A percentile compares a stretch with the other conserved stretches of the same genome.
Evolutionary conservation across 2,329 filamentous ascomycete genomes (phyloP).

Genomic region (Penicillium freii): DNA sequence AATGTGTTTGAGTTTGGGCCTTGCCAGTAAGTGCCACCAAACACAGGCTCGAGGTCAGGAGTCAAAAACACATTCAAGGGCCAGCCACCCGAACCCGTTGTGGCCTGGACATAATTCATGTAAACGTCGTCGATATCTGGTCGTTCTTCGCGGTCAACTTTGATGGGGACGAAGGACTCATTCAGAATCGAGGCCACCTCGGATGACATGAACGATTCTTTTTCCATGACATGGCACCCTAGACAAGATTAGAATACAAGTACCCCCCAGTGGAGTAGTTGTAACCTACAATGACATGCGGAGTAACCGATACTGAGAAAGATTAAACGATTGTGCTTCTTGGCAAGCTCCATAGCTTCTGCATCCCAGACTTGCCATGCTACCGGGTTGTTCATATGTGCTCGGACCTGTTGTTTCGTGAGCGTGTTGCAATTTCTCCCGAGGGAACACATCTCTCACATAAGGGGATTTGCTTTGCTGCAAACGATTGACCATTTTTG

Average conservation of each 20-base stretch:
- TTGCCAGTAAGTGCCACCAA: conserved; percentile 95
- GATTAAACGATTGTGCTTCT: conserved; percentile 78
- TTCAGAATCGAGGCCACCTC: conserved; percentile 82
- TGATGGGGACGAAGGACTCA: conserved; percentile 81
- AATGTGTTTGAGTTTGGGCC: conserved; percentile 63
- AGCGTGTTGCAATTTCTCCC: conserved; percentile 11
- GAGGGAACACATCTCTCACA: conserved; percentile 45
- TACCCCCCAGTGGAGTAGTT: too few relatives aligned
- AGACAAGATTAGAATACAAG: conserved; percentile 17
- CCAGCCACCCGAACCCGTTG: conserved; percentile 87
- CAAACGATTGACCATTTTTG: conserved; percentile 55
- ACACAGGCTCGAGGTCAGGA: conserved; percentile 86
- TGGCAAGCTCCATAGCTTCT: conserved; percentile 73
- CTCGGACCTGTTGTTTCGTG: conserved; percentile 55
- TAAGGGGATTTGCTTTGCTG: conserved; percentile 65
- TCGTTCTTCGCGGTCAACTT: conserved; percentile 89
- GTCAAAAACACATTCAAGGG: conserved; percentile 96
- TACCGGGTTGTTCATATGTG: conserved; percentile 76
- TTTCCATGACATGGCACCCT: conserved; percentile 88
- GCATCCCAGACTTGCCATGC: conserved; percentile 87
- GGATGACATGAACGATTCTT: conserved; percentile 83
- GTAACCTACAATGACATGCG: conserved; percentile 80
- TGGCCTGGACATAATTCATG: conserved; percentile 97
- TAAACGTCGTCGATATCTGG: conserved; percentile 94
- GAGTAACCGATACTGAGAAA: conserved; percentile 95